These are phyloP conservation scores for Rubroshorea leprosula DNA, from an alignment of 345 rosid genomes.

Conservation along the genomic window DNA sequence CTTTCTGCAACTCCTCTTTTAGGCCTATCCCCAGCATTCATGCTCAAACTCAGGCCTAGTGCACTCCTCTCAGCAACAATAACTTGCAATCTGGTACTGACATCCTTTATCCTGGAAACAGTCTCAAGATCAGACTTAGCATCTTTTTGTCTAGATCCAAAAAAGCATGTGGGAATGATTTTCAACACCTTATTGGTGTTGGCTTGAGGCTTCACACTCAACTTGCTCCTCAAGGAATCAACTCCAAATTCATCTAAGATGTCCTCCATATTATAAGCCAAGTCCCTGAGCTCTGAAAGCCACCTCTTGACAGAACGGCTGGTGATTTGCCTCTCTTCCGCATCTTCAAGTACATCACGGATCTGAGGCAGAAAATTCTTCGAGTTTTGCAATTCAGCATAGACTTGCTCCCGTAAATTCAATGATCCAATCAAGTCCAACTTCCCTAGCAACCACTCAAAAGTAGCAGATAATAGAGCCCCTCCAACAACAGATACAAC, in stretches of 20 bases:
- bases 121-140: neutral
- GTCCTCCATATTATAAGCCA: constrained; percentile 19
- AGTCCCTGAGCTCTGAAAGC: constrained; percentile 19
- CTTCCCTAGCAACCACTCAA: constrained; percentile 9
- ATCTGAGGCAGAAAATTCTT: neutral
- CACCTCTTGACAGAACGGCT: constrained; percentile 10
- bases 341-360: constrained; percentile 10
- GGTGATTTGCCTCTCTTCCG: constrained; percentile 19
- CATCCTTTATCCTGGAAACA: neutral
- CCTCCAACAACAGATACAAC: constrained; percentile 5
- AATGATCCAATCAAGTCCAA: neutral
- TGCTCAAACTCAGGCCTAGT: constrained; percentile 7
- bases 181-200: neutral
- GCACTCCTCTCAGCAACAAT: constrained; percentile 6
- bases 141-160: neutral
- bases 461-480: constrained; percentile 6
- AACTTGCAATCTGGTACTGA: neutral
- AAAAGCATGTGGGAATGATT: neutral
- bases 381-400: constrained; percentile 11
- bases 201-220: neutral
- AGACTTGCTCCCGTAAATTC: neutral
- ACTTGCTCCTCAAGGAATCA: neutral
- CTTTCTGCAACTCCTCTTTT: neutral
- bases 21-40: neutral
- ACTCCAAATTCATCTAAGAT: constrained; percentile 9